Percentiles rank a stretch among this genome's conserved stretches.
Conservation (phyloP, 2,329 filamentous ascomycete species). For the Biscogniauxia marginata region DNA sequence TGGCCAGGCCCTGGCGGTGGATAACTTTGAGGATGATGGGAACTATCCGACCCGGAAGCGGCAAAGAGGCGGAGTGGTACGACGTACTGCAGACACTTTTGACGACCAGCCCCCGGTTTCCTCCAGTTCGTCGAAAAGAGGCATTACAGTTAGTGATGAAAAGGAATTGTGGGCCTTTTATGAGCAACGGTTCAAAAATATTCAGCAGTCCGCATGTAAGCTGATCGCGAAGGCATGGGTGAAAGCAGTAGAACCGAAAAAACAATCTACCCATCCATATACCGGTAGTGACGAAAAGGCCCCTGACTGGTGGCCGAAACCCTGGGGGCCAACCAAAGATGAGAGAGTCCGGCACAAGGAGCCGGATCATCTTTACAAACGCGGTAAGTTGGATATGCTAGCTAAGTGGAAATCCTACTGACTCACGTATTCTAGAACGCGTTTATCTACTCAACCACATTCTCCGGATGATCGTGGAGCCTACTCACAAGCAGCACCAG, state of each 20-base stretch:
- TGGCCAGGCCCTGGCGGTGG: slow-evolving; percentile 13
- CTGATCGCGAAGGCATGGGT: slow-evolving; percentile 74
- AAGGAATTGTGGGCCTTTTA: slow-evolving; percentile 60
- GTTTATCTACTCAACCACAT: slow-evolving; percentile 60
- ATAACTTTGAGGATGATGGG: slow-evolving; percentile 29
- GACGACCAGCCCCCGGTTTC: slow-evolving; percentile 43
- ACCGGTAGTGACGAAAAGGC: slow-evolving; percentile 61
- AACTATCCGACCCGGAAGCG: slow-evolving; percentile 38
- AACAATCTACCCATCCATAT: slow-evolving; percentile 73
- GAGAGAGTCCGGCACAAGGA: slow-evolving; percentile 66
- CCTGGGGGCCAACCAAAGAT: slow-evolving; percentile 49
- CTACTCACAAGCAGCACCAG: slow-evolving; percentile 47
- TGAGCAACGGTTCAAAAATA: slow-evolving; percentile 58
- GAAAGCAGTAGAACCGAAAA: slow-evolving; percentile 73
- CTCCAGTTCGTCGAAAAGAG: slow-evolving; percentile 37
- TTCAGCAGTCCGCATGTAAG: slow-evolving; percentile 72
- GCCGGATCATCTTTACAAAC: slow-evolving; percentile 70
- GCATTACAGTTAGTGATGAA: slow-evolving; percentile 53
- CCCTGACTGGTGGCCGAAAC: slow-evolving; percentile 66
- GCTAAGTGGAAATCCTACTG: neutral
- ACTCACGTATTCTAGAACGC: slow-evolving; percentile 45
- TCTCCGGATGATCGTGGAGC: slow-evolving; percentile 54
- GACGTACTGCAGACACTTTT: slow-evolving; percentile 37
- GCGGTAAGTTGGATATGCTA: slow-evolving; percentile 45
- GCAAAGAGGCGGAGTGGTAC: slow-evolving; percentile 27